Conservation (phyloP, 2,329 filamentous ascomycete genomes). For the Waltergamsia citrina region DNA sequence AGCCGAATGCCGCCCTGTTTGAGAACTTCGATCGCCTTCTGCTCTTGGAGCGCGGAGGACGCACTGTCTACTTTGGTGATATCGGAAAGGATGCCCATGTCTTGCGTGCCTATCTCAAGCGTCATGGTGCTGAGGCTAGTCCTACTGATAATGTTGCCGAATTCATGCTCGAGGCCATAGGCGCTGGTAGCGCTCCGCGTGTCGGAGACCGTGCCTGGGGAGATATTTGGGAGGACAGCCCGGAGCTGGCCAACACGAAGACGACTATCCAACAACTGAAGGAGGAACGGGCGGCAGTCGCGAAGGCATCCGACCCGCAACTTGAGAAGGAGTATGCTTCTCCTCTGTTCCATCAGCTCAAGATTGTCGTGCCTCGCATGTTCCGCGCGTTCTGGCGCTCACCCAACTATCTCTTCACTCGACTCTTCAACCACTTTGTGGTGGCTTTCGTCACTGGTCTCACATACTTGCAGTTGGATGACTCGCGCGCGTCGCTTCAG, state of each 20-base stretch:
- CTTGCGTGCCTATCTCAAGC: conserved; percentile 54
- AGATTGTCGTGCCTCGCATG: conserved; percentile 61
- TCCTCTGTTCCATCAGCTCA: conserved; percentile 69
- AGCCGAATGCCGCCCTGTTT: conserved; percentile 78
- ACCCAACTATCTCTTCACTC: conserved; percentile 82
- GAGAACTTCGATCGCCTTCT: conserved; percentile 81
- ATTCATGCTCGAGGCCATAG: conserved; percentile 81
- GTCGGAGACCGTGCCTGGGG: conserved; percentile 71
- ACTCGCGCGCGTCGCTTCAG: conserved; percentile 68
- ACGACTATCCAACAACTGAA: conserved; percentile 59
- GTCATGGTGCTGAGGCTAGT: conserved; percentile 49
- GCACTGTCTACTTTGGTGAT: conserved; percentile 79
- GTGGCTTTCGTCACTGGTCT: conserved; percentile 73
- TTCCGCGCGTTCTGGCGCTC: conserved; percentile 77
- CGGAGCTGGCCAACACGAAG: conserved; percentile 60
- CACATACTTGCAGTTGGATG: conserved; percentile 67
- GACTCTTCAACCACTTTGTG: conserved; percentile 74
- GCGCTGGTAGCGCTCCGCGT: conserved; percentile 62
- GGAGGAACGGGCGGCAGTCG: conserved; percentile 37
- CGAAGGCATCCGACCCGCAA: conserved; percentile 32
- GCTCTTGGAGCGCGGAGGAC: conserved; percentile 67
- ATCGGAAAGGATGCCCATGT: conserved; percentile 66
- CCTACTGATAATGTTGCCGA: conserved; percentile 54
- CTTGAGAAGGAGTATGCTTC: conserved; percentile 74
- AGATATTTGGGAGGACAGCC: conserved; percentile 66